These are phyloP conservation scores for Gonium pectorale DNA, from an alignment of 139 green algal genomes.

Conservation along the genomic window DNA sequence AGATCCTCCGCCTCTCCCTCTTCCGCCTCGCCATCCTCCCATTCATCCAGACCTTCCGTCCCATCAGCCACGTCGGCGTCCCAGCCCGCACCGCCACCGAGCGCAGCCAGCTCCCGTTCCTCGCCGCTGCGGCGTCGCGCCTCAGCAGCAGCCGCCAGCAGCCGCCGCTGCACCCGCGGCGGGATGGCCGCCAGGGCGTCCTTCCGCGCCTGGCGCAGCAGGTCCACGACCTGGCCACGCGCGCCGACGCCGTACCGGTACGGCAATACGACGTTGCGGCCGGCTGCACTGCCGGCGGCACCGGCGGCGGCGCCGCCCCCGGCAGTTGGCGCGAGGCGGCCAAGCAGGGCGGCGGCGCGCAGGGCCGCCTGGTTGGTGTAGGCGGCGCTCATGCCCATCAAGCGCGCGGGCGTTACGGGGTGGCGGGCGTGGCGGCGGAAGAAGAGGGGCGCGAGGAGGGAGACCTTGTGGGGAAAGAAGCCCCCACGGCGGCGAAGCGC, in stretches of 20 bases:
- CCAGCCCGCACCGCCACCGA: too few species aligned
- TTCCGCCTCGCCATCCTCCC: too few species aligned
- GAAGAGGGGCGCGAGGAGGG: not conserved
- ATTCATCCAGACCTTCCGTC: too few species aligned
- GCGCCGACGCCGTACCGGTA: conserved; percentile 19
- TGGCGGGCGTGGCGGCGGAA: not conserved
- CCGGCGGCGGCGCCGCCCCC: not conserved
- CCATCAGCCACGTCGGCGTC: too few species aligned
- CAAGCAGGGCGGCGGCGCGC: not conserved
- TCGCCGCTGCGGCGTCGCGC: too few species aligned
- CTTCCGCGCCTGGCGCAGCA: not conserved
- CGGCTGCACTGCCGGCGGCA: not conserved
- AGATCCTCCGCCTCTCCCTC: too few species aligned
- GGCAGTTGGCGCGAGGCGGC: not conserved
- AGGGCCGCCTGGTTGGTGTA: not conserved
- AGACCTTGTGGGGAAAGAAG: not conserved
- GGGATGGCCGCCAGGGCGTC: not conserved
- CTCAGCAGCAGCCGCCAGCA: not conserved
- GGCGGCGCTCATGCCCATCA: conserved; percentile 2
- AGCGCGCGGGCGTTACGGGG: not conserved
- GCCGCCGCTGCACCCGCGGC: not conserved
- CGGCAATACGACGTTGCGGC: not conserved
- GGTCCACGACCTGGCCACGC: conserved; percentile 9
- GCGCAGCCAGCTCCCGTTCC: too few species aligned
- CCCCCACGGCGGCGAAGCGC: not conserved